Conservation (phyloP, 2,329 filamentous ascomycete species). For the Bipolaris sorokiniana region DNA sequence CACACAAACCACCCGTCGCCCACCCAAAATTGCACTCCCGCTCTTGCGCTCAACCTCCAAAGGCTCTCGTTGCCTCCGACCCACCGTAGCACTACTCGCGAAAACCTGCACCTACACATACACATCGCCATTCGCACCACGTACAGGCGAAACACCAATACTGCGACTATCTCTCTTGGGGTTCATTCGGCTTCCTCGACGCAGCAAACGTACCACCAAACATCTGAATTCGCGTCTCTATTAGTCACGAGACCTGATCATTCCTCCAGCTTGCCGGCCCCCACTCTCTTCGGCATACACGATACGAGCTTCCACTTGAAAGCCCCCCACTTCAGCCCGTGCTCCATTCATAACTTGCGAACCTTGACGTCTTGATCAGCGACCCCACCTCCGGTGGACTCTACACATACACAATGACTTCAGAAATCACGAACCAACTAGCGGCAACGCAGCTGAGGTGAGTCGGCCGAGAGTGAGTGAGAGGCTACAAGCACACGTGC, state of each 20-base stretch:
- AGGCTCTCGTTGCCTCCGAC: slow-evolving; percentile 16
- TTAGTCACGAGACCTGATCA: slow-evolving; percentile 18
- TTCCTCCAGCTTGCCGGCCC: slow-evolving; percentile 19
- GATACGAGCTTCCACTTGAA: slow-evolving; percentile 21
- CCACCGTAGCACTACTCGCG: slow-evolving; percentile 18
- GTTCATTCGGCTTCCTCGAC: slow-evolving; percentile 17
- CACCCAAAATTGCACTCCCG: slow-evolving; percentile 32
- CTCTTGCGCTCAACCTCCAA: slow-evolving; percentile 16
- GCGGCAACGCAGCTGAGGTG: slow-evolving; percentile 60
- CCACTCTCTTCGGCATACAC: slow-evolving; percentile 17
- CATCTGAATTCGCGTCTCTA: slow-evolving; percentile 17
- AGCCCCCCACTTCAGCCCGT: slow-evolving; percentile 27
- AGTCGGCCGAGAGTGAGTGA: slow-evolving; percentile 17
- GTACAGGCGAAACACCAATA: slow-evolving; percentile 18
- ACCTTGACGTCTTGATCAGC: slow-evolving; percentile 23
- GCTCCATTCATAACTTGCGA: slow-evolving; percentile 18
- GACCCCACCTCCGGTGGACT: slow-evolving; percentile 34
- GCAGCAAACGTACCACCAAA: slow-evolving; percentile 12
- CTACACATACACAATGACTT: slow-evolving; percentile 51
- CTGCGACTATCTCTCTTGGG: slow-evolving; percentile 13
- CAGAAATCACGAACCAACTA: slow-evolving; percentile 62
- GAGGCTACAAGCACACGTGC: slow-evolving; percentile 2
- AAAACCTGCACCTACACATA: slow-evolving; percentile 15
- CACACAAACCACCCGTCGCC: slow-evolving; percentile 24
- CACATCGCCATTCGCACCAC: slow-evolving; percentile 12